Conservation (phyloP, 2,329 filamentous ascomycete species). For the Penicillium palitans region DNA sequence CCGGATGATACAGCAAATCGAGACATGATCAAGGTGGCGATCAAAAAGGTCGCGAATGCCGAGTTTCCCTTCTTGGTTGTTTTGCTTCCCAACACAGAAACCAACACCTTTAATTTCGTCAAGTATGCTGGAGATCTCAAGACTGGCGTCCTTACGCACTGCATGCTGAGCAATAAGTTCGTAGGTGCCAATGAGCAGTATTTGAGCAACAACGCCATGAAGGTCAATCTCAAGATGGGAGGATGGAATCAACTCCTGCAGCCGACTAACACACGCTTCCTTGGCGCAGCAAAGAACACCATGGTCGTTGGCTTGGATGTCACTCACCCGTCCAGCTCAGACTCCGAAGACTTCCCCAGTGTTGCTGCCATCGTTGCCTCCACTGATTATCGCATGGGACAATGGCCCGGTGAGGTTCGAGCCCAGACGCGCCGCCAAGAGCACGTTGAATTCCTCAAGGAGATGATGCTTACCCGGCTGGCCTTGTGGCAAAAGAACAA, state of each 20-base stretch:
- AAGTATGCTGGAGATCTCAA: slow-evolving; percentile 65
- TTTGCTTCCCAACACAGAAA: slow-evolving; percentile 54
- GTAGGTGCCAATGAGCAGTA: slow-evolving; percentile 48
- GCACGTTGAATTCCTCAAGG: slow-evolving; percentile 63
- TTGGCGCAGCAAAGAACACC: slow-evolving; percentile 62
- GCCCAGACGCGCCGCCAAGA: slow-evolving; percentile 57
- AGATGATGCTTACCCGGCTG: slow-evolving; percentile 64
- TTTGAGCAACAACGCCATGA: slow-evolving; percentile 68
- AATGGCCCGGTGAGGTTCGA: slow-evolving; percentile 72
- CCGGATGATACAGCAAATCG: not conserved
- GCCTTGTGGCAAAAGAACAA: slow-evolving; percentile 63
- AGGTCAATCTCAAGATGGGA: slow-evolving; percentile 76
- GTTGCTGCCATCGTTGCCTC: slow-evolving; percentile 78
- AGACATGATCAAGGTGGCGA: not conserved
- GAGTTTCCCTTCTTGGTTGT: slow-evolving; percentile 8
- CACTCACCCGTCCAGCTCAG: slow-evolving; percentile 73
- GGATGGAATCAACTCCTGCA: slow-evolving; percentile 68
- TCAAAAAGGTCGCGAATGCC: not conserved
- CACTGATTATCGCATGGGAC: slow-evolving; percentile 64
- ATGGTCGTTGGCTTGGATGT: slow-evolving; percentile 88
- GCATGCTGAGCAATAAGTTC: slow-evolving; percentile 55
- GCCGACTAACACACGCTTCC: slow-evolving; percentile 53
- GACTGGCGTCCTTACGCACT: slow-evolving; percentile 66
- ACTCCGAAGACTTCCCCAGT: slow-evolving; percentile 61
- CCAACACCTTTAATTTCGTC: slow-evolving; percentile 60